phyloP scores from a whole-genome alignment of 345 rosid genomes.

The Aquilaria yunnanensis region DNA sequence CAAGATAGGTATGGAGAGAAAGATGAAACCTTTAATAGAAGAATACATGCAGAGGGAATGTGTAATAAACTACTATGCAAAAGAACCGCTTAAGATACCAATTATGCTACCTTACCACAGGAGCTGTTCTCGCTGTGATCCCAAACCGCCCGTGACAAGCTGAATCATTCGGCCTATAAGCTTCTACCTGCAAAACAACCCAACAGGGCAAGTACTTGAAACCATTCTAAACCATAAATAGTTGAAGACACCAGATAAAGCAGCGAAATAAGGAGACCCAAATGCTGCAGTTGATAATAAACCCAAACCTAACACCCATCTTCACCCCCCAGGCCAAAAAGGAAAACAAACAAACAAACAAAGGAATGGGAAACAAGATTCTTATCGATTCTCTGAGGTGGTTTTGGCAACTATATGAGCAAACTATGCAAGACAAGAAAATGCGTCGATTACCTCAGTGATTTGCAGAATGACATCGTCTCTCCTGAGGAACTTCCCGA shows the following conservation, averaged over 20 bases:
- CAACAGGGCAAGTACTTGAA: background rate
- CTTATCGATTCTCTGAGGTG: background rate
- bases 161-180: constrained; percentile 89
- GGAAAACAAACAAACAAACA: background rate
- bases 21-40: constrained; percentile 1
- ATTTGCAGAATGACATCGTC: constrained; percentile 77
- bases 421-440: background rate
- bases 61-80: background rate
- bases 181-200: constrained; percentile 59
- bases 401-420: background rate
- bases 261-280: no score
- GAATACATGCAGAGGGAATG: background rate
- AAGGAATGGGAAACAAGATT: background rate
- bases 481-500: constrained; percentile 75
- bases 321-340: background rate
- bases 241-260: background rate
- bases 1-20: background rate
- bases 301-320: background rate
- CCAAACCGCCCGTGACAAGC: constrained; percentile 94
- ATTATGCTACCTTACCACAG: constrained; percentile 44
- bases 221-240: no score
- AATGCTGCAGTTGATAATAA: background rate
- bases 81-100: background rate
- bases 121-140: constrained; percentile 76
- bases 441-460: constrained; percentile 55